Percentiles rank a stretch among this genome's conserved stretches.
Evolutionary conservation across 2,329 filamentous ascomycete species (phyloP).

Genomic region (Apiospora koreana): DNA sequence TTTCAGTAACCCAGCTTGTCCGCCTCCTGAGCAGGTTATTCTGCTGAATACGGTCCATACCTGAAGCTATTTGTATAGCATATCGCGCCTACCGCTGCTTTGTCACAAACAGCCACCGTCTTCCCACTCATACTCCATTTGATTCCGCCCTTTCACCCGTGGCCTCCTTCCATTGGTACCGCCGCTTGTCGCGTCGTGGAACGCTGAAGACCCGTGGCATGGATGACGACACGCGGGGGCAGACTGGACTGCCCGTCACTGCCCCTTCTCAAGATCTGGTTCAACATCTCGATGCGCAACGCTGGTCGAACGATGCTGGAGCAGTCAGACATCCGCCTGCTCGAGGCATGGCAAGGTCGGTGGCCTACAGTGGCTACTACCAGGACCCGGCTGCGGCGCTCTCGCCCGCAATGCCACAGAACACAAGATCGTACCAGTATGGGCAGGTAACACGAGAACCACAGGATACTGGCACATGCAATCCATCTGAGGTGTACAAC

Average conservation of each 20-base stretch:
- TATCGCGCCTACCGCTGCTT: neutral
- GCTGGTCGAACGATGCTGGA: slow-evolving; percentile 44
- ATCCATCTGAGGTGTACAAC: slow-evolving; percentile 76
- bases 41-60: neutral
- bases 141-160: neutral
- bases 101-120: neutral
- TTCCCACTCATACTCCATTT: neutral
- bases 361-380: slow-evolving; percentile 61
- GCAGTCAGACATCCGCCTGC: slow-evolving; percentile 44
- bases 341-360: slow-evolving; percentile 56
- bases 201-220: slow-evolving; percentile 61
- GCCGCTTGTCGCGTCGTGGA: slow-evolving; percentile 32
- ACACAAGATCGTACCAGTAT: slow-evolving; percentile 58
- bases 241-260: slow-evolving; percentile 71
- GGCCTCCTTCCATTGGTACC: neutral
- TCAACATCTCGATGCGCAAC: slow-evolving; percentile 49
- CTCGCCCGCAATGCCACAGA: slow-evolving; percentile 57
- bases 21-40: neutral
- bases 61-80: neutral
- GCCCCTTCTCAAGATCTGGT: slow-evolving; percentile 56
- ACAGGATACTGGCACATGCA: slow-evolving; percentile 18
- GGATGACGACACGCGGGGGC: slow-evolving; percentile 78
- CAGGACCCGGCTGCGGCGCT: slow-evolving; percentile 54
- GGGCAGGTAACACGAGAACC: slow-evolving; percentile 54
- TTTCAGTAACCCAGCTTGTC: neutral